A percentile compares a stretch with the other conserved stretches of the same genome.
These are phyloP conservation scores for Claviceps arundinis DNA, from an alignment of 2,329 filamentous ascomycete genomes.

Conservation along the genomic window DNA sequence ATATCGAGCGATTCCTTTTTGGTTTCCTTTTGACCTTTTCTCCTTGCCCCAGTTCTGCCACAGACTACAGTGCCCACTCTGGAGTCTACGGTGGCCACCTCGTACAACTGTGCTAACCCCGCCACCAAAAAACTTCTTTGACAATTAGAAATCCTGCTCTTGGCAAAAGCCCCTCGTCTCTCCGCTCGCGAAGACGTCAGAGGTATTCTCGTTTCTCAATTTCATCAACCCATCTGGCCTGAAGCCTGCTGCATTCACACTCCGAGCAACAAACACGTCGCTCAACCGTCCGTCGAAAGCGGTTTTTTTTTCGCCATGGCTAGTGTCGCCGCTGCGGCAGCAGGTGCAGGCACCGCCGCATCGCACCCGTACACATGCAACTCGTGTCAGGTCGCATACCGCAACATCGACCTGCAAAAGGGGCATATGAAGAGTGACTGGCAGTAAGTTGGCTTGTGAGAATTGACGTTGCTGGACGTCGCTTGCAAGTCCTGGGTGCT, in stretches of 20 bases:
- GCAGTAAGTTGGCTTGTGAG: constrained; percentile 58
- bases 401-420: constrained; percentile 83
- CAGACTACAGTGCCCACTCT: background rate
- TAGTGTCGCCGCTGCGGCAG: constrained; percentile 19
- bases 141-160: constrained; percentile 8
- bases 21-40: too few relatives aligned
- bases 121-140: constrained; percentile 15
- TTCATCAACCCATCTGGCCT: background rate
- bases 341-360: constrained; percentile 23
- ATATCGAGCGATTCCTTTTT: background rate
- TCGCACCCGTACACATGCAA: constrained; percentile 95
- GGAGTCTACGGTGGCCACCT: background rate
- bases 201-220: background rate
- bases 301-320: constrained; percentile 28
- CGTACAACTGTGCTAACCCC: constrained; percentile 7
- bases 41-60: background rate
- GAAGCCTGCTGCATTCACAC: background rate
- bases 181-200: background rate
- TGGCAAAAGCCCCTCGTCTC: constrained; percentile 1
- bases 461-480: background rate
- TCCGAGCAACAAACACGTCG: background rate
- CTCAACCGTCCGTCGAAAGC: background rate
- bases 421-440: constrained; percentile 97
- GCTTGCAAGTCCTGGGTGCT: background rate
- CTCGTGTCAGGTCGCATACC: constrained; percentile 92